Evolutionary conservation across 1,284 basidiomycete species (phyloP).

Genomic region (Blastosporella zonata): DNA sequence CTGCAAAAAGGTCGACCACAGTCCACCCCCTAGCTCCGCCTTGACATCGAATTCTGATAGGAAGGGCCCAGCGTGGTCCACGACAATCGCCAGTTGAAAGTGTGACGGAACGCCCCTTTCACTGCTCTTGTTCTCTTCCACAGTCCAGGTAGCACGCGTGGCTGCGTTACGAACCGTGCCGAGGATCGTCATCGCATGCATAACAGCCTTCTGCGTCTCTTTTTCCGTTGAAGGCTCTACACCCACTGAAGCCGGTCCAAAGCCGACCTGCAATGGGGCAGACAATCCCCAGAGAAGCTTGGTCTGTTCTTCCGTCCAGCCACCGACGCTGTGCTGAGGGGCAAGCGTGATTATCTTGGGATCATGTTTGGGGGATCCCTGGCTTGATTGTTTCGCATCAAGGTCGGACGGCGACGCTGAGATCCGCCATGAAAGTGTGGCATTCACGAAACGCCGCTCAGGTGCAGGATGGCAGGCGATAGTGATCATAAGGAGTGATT

Average conservation of each 20-base stretch:
- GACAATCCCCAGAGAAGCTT: constrained; percentile 19
- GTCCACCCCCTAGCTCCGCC: constrained; percentile 19
- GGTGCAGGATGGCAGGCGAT: constrained; percentile 22
- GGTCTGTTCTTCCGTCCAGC: constrained; percentile 24
- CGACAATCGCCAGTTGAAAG: constrained; percentile 21
- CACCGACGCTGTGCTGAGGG: constrained; percentile 21
- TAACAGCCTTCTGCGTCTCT: constrained; percentile 19
- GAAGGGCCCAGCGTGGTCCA: constrained; percentile 20
- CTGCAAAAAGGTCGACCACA: constrained; percentile 19
- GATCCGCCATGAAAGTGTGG: constrained; percentile 20
- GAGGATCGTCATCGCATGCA: constrained; percentile 23
- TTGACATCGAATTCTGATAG: constrained; percentile 20
- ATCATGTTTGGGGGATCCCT: neutral
- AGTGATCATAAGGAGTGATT: constrained; percentile 21
- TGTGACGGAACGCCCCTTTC: constrained; percentile 22
- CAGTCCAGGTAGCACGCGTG: constrained; percentile 20
- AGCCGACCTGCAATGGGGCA: constrained; percentile 12
- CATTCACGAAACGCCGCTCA: constrained; percentile 19
- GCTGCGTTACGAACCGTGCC: constrained; percentile 17
- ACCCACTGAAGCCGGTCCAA: constrained; percentile 13
- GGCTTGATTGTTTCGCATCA: neutral
- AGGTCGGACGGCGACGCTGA: neutral
- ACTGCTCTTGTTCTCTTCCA: constrained; percentile 22
- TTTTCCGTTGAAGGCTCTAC: constrained; percentile 19
- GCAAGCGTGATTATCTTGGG: constrained; percentile 20